Evolutionary conservation across 1,284 basidiomycete genomes (phyloP), one percentile per base, ranked within the genome.

Genomic region (Cryptococcus sp.): DNA sequence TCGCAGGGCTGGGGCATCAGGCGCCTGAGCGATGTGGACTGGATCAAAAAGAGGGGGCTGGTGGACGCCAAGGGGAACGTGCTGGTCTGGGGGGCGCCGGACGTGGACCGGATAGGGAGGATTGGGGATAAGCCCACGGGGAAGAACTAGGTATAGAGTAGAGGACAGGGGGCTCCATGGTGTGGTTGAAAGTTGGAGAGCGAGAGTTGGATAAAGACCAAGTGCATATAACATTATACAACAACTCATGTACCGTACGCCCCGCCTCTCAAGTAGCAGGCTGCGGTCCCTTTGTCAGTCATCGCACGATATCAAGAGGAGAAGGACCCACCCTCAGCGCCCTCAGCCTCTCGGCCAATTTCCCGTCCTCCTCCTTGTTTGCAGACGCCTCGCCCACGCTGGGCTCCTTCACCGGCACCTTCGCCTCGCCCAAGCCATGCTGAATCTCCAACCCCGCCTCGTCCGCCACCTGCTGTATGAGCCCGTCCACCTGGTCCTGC

Each of bases 381-480:
- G 62, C 61, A 11, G 24, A 43, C 3, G 52, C 89, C 70, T 89
- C 86, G 15, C 82, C 78, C 35, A 77, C 61, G 15, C 63, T 69
- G 52, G 69, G 67, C 56, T 81, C 63, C 0, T 65, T 66, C 7
- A 52, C 61, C 0, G 76, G 75, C 13, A 71, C 87, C 82, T 72
- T 86, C 83, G 60, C 85, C 56, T 73, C 80, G 36, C 86, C 85
- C 42, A 98, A 82, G 70, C 92, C 91, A 59, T 97, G 94, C 72
- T 93, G 87, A 44, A 98, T 79, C 77, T 99, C 93, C 63, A 99
- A 89, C 60, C 98, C 91, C 36, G 93, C 93, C 78, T 98, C 92
- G 73, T 99, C 96, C 1, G 96, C 96, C 16, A 92, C 93, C 78
- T 93, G 91, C 60, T 88, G 86, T 82, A 98, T 83, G 21, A 99